These are phyloP conservation scores for Wickerhamomyces sp. DNA, from an alignment of 1,139 yeast genomes.

Conservation along the genomic window DNA sequence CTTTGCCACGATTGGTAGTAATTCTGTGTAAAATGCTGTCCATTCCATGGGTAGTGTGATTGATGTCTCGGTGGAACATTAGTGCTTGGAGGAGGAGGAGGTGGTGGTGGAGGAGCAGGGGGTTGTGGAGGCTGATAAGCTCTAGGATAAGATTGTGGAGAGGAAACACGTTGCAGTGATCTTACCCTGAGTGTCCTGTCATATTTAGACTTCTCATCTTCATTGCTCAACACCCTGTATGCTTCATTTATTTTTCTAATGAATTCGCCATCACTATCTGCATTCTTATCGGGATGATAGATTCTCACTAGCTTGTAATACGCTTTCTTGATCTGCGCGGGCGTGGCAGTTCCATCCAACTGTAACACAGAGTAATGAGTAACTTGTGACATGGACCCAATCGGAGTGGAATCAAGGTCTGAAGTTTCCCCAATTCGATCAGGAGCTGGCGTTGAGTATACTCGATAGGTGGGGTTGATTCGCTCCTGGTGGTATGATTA, in stretches of 20 bases:
- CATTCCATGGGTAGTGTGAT: too few species aligned
- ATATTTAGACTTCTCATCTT: conserved; percentile 41
- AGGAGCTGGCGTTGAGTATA: too few species aligned
- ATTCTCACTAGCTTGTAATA: conserved; percentile 83
- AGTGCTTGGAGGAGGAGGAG: neutral
- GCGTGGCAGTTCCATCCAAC: conserved; percentile 56
- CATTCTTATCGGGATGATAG: conserved; percentile 92
- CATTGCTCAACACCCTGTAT: conserved; percentile 48
- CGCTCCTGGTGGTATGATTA: too few species aligned
- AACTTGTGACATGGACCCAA: too few species aligned
- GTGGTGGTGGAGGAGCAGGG: neutral
- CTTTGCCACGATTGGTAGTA: too few species aligned
- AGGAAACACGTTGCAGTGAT: neutral
- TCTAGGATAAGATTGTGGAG: neutral
- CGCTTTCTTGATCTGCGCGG: conserved; percentile 76
- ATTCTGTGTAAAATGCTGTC: too few species aligned
- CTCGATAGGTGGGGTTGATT: too few species aligned
- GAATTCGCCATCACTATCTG: conserved; percentile 40
- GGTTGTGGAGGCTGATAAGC: neutral
- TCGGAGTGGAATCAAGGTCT: too few species aligned
- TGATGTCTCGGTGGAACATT: too few species aligned
- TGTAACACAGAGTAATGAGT: conserved; percentile 62
- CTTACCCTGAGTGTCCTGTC: conserved; percentile 35
- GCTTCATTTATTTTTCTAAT: conserved; percentile 54
- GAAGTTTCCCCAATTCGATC: too few species aligned